Percentiles rank a stretch among this genome's conserved stretches.
Evolutionary conservation across 176 grass and related monocot genomes (phyloP).

Genomic region (Oryza glumipatula): DNA sequence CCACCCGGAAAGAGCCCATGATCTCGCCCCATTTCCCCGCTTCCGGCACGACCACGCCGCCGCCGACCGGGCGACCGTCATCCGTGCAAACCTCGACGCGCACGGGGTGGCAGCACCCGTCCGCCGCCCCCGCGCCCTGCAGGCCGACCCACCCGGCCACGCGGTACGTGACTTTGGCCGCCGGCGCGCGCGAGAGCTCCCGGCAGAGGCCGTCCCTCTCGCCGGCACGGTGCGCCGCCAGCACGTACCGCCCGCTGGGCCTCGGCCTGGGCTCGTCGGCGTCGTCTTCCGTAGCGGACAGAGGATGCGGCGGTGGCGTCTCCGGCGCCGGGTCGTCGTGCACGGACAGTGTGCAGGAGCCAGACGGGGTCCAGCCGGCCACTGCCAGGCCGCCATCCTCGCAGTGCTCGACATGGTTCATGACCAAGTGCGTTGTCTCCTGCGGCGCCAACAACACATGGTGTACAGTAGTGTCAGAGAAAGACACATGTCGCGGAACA

Average conservation of each 20-base stretch:
- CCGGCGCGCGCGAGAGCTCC: conserved; percentile 26
- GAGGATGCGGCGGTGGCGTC: background rate
- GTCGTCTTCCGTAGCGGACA: background rate
- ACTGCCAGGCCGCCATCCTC: conserved; percentile 12
- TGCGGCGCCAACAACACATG: background rate
- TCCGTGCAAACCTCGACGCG: conserved; percentile 41
- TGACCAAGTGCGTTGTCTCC: conserved; percentile 28
- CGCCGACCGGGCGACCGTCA: conserved; percentile 21
- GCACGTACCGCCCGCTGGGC: conserved; percentile 53
- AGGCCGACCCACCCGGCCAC: conserved; percentile 56
- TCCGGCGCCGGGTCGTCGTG: conserved; percentile 25
- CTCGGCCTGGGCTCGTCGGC: conserved; percentile 6
- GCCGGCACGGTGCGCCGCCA: conserved; percentile 40
- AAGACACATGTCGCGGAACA: background rate
- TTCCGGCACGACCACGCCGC: conserved; percentile 41
- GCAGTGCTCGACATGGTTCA: conserved; percentile 46
- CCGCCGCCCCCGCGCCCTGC: background rate
- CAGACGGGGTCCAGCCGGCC: conserved; percentile 50
- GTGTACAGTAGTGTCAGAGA: background rate
- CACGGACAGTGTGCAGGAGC: conserved; percentile 45
- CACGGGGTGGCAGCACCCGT: conserved; percentile 28
- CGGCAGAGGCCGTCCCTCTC: conserved; percentile 56
- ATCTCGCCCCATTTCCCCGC: conserved; percentile 56
- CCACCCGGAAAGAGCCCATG: conserved; percentile 61
- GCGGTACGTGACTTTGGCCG: conserved; percentile 58